phyloP scores from a whole-genome alignment of 2,329 filamentous ascomycete species.

The Colletotrichum simmondsii region DNA sequence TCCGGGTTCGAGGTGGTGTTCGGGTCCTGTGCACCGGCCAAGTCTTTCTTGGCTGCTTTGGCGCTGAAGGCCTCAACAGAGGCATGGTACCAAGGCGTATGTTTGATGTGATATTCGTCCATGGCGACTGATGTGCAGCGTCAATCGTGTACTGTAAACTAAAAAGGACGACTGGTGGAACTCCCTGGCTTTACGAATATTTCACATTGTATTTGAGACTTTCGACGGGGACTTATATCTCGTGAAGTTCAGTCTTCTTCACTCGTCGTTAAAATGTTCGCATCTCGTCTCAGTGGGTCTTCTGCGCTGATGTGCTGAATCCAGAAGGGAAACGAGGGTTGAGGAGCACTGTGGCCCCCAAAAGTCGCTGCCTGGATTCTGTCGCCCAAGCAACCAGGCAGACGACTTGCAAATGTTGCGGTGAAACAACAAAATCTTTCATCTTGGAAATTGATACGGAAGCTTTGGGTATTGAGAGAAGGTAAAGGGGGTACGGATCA shows the following conservation, averaged over 20 bases:
- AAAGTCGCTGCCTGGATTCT: neutral
- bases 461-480: neutral
- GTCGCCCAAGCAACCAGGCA: conserved; percentile 3
- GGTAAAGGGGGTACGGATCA: too few species aligned
- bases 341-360: too few species aligned
- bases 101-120: conserved; percentile 25
- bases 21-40: neutral
- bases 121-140: neutral
- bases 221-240: neutral
- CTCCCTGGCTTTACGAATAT: too few species aligned
- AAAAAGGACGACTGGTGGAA: neutral
- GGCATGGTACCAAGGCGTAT: conserved; percentile 18
- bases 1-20: conserved; percentile 34
- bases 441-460: too few species aligned
- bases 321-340: too few species aligned
- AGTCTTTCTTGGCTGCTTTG: conserved; percentile 6
- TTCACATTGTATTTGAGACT: neutral
- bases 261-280: neutral
- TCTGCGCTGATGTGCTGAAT: neutral
- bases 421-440: neutral
- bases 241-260: neutral
- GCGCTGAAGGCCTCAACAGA: conserved; percentile 10
- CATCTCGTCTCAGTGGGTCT: neutral
- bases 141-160: neutral
- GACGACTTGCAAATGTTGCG: neutral